Evolutionary conservation across 2,329 filamentous ascomycete genomes (phyloP).

Genomic region (Mycocentrospora acerina): DNA sequence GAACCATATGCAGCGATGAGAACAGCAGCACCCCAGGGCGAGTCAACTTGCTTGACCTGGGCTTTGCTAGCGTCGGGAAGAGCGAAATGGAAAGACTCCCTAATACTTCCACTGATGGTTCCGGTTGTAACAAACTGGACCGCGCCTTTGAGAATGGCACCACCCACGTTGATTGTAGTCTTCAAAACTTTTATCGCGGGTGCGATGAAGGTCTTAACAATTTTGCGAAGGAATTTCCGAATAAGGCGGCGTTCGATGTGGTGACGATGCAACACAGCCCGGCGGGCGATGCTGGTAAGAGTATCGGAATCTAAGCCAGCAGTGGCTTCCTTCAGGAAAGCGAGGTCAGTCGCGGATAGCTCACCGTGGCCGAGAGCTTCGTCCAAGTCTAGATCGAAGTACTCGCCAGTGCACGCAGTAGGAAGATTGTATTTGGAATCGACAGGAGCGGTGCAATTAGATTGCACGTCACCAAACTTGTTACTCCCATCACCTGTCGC

Average conservation of each 20-base stretch:
- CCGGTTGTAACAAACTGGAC: too few species aligned
- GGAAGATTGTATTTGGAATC: slow-evolving; percentile 3
- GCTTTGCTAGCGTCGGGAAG: too few species aligned
- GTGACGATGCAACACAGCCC: neutral
- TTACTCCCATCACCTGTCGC: neutral
- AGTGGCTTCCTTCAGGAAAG: slow-evolving; percentile 1
- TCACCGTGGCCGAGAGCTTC: slow-evolving; percentile 1
- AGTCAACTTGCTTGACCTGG: too few species aligned
- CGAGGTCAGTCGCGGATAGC: neutral
- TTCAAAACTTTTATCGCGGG: too few species aligned
- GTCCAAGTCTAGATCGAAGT: slow-evolving; percentile 3
- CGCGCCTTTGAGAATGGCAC: too few species aligned
- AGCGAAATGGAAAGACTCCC: too few species aligned
- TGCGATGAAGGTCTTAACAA: too few species aligned
- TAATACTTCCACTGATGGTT: too few species aligned
- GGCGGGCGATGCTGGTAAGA: neutral
- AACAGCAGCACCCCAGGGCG: too few species aligned
- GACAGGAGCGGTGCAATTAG: neutral
- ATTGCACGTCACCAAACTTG: neutral
- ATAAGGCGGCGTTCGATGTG: too few species aligned
- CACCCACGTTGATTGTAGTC: too few species aligned
- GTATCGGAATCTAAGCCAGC: neutral
- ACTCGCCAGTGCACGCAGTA: neutral
- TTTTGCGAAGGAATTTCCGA: too few species aligned
- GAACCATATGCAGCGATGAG: slow-evolving; percentile 3